Evolutionary conservation across 352 stramenopile genomes (phyloP).

Genomic region (Phytophthora rubi): DNA sequence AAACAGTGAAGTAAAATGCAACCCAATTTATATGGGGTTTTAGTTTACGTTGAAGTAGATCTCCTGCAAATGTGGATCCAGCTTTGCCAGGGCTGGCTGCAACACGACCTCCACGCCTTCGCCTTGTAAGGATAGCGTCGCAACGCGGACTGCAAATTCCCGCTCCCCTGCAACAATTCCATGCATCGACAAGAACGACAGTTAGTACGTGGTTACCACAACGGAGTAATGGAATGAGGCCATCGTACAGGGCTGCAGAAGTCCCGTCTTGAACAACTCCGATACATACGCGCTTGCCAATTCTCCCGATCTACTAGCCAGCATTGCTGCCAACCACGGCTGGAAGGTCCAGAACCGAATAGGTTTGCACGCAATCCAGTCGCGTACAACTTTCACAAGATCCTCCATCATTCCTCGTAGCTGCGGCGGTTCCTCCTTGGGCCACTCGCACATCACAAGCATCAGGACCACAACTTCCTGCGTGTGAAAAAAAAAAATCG

Average conservation of each 20-base stretch:
- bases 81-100: constrained; percentile 20
- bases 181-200: neutral
- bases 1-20: neutral
- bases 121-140: constrained; percentile 36
- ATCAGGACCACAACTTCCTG: constrained; percentile 49
- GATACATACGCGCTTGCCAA: constrained; percentile 36
- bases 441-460: constrained; percentile 46
- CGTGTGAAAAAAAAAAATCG: neutral
- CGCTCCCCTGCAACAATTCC: constrained; percentile 23
- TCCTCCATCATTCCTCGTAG: constrained; percentile 38
- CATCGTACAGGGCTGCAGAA: constrained; percentile 46
- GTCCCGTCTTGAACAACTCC: constrained; percentile 40
- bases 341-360: constrained; percentile 40
- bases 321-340: constrained; percentile 39
- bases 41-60: constrained; percentile 35
- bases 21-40: neutral
- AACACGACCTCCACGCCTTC: constrained; percentile 24
- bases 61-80: constrained; percentile 46
- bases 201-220: constrained; percentile 6
- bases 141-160: constrained; percentile 49
- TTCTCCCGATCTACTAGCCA: constrained; percentile 29
- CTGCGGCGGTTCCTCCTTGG: constrained; percentile 27
- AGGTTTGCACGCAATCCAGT: constrained; percentile 33
- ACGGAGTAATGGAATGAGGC: neutral
- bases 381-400: constrained; percentile 31